Base-by-base conservation (phyloP, 768 basidiomycete genomes). In the Pholiota molesta region DNA sequence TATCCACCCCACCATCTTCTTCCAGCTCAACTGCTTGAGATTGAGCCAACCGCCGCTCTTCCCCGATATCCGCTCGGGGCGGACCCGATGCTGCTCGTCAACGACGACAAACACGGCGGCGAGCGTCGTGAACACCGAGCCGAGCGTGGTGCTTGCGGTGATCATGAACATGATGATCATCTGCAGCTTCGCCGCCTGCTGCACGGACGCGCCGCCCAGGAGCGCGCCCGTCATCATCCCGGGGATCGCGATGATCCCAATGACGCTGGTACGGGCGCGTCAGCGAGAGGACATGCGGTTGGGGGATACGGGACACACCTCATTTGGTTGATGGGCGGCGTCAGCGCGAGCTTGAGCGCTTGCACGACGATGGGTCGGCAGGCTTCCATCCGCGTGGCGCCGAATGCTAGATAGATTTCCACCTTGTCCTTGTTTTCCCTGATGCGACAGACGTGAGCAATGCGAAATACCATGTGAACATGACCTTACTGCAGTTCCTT, bases 121-220 rank as follows among this genome's bases (percentile, higher is more conserved):
- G 59, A 88, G 74, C 0, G 89, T 88, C 2, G 86, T 83, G 55
- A 84, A 76, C 57, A 92, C 87, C 2, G 88, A 81, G 13, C 90
- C 84, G 26, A 96, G 81, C 0, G 88, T 85, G 0, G 90, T 90
- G 61, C 86, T 84, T 0, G 93, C 87, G 2, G 88, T 87, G 49
- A 95, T 92, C 90, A 95, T 92, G 75, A 96, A 95, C 87, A 95
- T 92, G 76, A 96, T 93, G 61, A 96, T 87, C 89, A 95, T 95
- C 68, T 95, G 95, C 16, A 95, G 77, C 55, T 87, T 86, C 2
- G 92, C 92, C 0, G 94, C 95, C 73, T 94, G 92, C 19, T 92
- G 82, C 44, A 95, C 91, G 31, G 89, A 88, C 11, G 91, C 85
- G 0, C 94, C 94, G 13, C 92, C 95, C 13, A 95, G 86, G 62